Base-by-base conservation (phyloP, 2,329 filamentous ascomycete species). In the Claviceps monticola region DNA sequence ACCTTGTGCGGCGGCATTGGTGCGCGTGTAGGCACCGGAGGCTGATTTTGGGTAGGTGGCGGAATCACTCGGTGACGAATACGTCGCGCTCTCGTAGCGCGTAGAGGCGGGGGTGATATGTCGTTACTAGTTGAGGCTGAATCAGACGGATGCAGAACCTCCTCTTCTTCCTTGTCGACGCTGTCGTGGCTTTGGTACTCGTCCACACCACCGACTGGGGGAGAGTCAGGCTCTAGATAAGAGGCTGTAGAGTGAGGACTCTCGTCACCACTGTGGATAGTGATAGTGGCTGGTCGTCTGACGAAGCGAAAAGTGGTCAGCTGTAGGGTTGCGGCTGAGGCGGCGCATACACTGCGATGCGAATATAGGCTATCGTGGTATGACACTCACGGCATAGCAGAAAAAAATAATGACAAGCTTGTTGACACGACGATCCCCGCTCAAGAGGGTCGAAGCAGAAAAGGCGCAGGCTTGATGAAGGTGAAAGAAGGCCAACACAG, bases 1-100 rank as follows among this genome's bases (percentile, higher is more conserved):
- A 78, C 73, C 64, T 76, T 85, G 71, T 79, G 78, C 51, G 79
- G 71, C 57, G 74, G 72, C 56, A 71, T 71, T 57, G 76, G 75
- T 58, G 58, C 57, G 51, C 57, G 59, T 45, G 55, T 46, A 48
- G 60, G 61, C 59, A 66, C 66, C 54, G 68, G 53, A 64, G 71
- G 67, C 50, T 61, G 60, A 14, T 64, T 56, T 67, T 73, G 59
- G 64, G 67, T 51, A 68, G 62, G 61, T 29, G 58, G 61, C 36
- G 57, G 61, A 60, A 55, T 64, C 59, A 59, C 64, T 65, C 55
- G 65, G 59, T 56, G 66, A 51, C 55, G 66, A 51, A 55, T 66
- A 59, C 56, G 65, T 52, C 46, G 56, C 58, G 56, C 51, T 60
- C 58, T 59, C 7, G 55, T 50, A 46, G 56, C 53, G 13, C 23